A percentile compares a stretch with the other conserved stretches of the same genome.
Conservation (phyloP, 2,329 filamentous ascomycete species). For the Plectosphaerella plurivora region DNA sequence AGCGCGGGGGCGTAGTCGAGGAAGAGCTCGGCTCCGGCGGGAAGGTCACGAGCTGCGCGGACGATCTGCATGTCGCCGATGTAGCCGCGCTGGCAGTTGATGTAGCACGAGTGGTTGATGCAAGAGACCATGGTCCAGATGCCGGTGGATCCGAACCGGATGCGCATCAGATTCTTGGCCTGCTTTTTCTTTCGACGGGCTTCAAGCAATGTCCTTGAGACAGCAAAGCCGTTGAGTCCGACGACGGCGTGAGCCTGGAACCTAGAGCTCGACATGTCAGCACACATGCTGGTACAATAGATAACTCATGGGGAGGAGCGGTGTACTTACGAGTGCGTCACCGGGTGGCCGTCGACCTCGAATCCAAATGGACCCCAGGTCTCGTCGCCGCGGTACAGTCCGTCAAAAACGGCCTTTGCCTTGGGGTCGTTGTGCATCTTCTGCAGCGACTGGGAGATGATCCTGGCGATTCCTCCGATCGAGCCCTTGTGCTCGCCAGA, state of each 20-base stretch:
- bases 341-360: slow-evolving; percentile 27
- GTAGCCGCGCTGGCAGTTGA: slow-evolving; percentile 41
- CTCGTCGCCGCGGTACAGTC: slow-evolving; percentile 36
- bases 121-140: slow-evolving; percentile 43
- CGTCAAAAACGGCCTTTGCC: slow-evolving; percentile 22
- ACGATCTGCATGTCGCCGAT: slow-evolving; percentile 51
- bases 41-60: slow-evolving; percentile 38
- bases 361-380: slow-evolving; percentile 12
- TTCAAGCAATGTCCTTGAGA: slow-evolving; percentile 16
- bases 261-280: slow-evolving; percentile 15
- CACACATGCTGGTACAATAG: background rate
- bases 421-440: slow-evolving; percentile 39
- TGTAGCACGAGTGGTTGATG: slow-evolving; percentile 48
- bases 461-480: slow-evolving; percentile 32
- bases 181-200: background rate
- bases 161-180: background rate
- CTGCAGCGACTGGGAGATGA: slow-evolving; percentile 35
- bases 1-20: too few species aligned
- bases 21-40: slow-evolving; percentile 37
- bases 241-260: slow-evolving; percentile 41
- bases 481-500: slow-evolving; percentile 18
- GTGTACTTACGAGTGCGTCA: slow-evolving; percentile 40
- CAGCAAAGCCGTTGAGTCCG: slow-evolving; percentile 37
- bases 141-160: slow-evolving; percentile 25
- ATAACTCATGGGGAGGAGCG: background rate